phyloP scores from a whole-genome alignment of 148 eudicot species.

The Pharnaceum exiguum region DNA sequence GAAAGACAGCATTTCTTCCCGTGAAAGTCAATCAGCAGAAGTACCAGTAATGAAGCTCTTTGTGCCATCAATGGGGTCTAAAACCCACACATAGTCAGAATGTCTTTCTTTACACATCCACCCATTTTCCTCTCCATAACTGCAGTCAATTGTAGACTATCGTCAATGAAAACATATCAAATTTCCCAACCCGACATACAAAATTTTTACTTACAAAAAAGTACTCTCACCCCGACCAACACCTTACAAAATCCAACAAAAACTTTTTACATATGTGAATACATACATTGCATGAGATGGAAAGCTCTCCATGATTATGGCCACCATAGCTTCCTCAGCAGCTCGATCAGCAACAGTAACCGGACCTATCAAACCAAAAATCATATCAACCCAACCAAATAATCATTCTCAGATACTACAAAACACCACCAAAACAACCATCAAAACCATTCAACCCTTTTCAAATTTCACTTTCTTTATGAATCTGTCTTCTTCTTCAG shows the following conservation, averaged over 20 bases:
- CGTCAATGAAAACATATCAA: too few species aligned
- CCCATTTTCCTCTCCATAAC: constrained; percentile 96
- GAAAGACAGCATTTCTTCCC: not conserved
- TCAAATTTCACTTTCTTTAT: too few species aligned
- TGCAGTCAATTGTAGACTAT: too few species aligned
- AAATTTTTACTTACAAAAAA: too few species aligned
- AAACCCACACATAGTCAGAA: constrained; percentile 93
- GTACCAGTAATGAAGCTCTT: constrained; percentile 97
- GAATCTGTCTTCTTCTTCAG: too few species aligned
- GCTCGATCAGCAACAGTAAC: constrained; percentile 91
- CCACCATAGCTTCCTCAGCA: constrained; percentile 85
- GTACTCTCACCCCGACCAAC: too few species aligned
- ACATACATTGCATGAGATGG: constrained; percentile 91
- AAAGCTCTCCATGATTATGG: constrained; percentile 51
- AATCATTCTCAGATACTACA: not conserved
- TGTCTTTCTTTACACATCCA: constrained; percentile 78
- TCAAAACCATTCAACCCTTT: too few species aligned
- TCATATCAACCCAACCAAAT: constrained; percentile 10
- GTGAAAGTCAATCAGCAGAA: not conserved
- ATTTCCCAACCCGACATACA: too few species aligned
- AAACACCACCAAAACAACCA: too few species aligned
- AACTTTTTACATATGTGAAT: too few species aligned
- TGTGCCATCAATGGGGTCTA: constrained; percentile 98
- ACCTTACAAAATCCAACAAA: too few species aligned
- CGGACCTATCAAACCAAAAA: constrained; percentile 82